Base-by-base conservation (phyloP, 2,329 filamentous ascomycete species). In the Lasiodiplodia hormozganensis region DNA sequence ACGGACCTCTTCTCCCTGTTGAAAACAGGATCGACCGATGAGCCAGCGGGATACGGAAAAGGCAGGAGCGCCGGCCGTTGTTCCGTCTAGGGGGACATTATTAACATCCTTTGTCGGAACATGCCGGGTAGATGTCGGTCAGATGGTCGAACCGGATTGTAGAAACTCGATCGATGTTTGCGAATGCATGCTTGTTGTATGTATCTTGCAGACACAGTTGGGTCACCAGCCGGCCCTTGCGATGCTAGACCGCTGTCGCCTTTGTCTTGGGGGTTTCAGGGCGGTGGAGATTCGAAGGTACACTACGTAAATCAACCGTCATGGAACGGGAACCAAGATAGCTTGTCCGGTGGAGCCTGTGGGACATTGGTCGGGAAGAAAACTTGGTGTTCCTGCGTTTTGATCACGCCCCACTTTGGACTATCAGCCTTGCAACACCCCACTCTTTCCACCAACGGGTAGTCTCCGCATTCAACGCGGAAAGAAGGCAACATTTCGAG, bases 371-470 rank as follows among this genome's bases (percentile, higher is more conserved):
- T 23, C 23, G 0, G 40, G 25, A 43, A 16, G 10, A 21, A 51
- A 62, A 62, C 40, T 62, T 62, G 40, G 40, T 62, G 58, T 62
- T 51, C 58, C 58, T 62, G 58, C 40, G 40, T 62, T 34, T 34
- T 28, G 38, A 47, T 47, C 10, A 11, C 47, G 56, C 56, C 40
- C 58, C 58, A 62, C 58, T 47, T 25, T 18, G 14, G 23, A 4
- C 21, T 4, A 7, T 49, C 58, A 62, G 58, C 58, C 58, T 21
- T 62, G 58, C 23, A 62, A 18, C 38, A 18, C 40, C 58, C 58
- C 58, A 51, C 18, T 21, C 25, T 51, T 62, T n/a, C 25, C 34
- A 28, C 18, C 57, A 16, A n/a, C 38, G 38, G 57, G n/a, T 3
- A 16, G 23, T 62, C 43, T 18, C 28, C 34, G 25, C 8, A 14